These are phyloP conservation scores for Cryptococcus floricola DNA, from an alignment of 1,284 basidiomycete genomes.

Conservation along the genomic window DNA sequence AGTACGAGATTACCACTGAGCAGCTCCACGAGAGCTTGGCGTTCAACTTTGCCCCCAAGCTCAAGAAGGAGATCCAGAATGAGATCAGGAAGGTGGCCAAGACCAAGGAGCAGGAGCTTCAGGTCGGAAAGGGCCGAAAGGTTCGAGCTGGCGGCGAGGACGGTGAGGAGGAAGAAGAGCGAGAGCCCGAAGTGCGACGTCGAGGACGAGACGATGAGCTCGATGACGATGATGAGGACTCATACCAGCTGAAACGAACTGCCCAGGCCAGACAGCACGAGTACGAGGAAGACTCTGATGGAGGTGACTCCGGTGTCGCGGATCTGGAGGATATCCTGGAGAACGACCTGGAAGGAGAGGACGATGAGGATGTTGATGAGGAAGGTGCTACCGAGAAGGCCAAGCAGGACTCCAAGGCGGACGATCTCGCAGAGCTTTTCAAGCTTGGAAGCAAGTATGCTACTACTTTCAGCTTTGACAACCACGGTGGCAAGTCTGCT, in stretches of 20 bases:
- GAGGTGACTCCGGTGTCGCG: conserved; percentile 55
- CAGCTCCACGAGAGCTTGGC: conserved; percentile 74
- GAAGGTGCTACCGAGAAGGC: conserved; percentile 53
- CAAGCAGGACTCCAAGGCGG: conserved; percentile 47
- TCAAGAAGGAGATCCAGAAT: conserved; percentile 79
- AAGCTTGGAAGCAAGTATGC: conserved; percentile 52
- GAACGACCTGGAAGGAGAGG: conserved; percentile 53
- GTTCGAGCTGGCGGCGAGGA: conserved; percentile 41
- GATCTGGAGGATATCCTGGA: conserved; percentile 64
- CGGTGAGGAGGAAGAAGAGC: conserved; percentile 53
- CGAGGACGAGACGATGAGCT: conserved; percentile 54
- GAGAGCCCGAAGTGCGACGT: conserved; percentile 37
- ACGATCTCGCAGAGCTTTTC: conserved; percentile 53
- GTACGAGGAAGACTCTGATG: conserved; percentile 61
- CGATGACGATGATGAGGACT: conserved; percentile 68
- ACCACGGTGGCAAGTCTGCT: conserved; percentile 58
- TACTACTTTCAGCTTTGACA: conserved; percentile 68
- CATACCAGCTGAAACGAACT: conserved; percentile 62
- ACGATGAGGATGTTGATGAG: conserved; percentile 47
- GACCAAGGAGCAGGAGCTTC: conserved; percentile 75
- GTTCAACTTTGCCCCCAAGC: conserved; percentile 70
- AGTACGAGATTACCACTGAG: conserved; percentile 72
- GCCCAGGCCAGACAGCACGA: conserved; percentile 64
- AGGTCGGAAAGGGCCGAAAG: conserved; percentile 74
- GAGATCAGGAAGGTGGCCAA: conserved; percentile 85